A percentile compares a stretch with the other conserved stretches of the same genome.
Evolutionary conservation across 2,329 filamentous ascomycete genomes (phyloP).

Genomic region (Colletotrichum caudatum): DNA sequence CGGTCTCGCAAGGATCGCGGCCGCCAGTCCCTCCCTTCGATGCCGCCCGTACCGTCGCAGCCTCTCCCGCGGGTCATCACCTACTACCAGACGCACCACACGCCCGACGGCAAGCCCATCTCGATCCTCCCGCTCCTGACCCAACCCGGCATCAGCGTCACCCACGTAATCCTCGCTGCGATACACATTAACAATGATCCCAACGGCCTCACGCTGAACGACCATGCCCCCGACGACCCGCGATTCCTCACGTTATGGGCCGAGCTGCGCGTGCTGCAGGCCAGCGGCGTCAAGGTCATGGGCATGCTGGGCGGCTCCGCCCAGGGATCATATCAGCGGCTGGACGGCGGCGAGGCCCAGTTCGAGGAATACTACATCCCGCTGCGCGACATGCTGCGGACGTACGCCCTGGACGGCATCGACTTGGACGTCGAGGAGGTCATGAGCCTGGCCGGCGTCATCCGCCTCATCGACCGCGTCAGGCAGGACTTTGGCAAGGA

Average conservation of each 20-base stretch:
- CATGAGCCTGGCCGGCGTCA: conserved; percentile 75
- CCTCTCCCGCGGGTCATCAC: conserved; percentile 62
- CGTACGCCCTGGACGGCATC: conserved; percentile 73
- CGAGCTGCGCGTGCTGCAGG: conserved; percentile 79
- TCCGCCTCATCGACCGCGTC: conserved; percentile 75
- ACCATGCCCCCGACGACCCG: conserved; percentile 76
- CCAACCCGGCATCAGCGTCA: conserved; percentile 64
- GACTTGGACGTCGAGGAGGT: conserved; percentile 86
- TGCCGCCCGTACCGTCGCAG: conserved; percentile 40
- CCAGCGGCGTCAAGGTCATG: conserved; percentile 80
- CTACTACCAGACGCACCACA: conserved; percentile 69
- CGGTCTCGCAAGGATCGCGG: conserved; percentile 16
- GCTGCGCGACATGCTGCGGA: conserved; percentile 72
- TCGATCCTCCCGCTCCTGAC: conserved; percentile 66
- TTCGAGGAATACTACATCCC: conserved; percentile 83
- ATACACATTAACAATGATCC: conserved; percentile 82
- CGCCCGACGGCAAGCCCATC: conserved; percentile 57
- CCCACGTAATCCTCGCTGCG: conserved; percentile 88
- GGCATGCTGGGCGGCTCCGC: conserved; percentile 91
- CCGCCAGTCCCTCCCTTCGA: background rate
- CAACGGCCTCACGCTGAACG: conserved; percentile 80
- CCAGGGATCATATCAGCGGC: conserved; percentile 73
- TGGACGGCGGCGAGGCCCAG: conserved; percentile 66
- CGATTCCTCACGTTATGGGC: conserved; percentile 81
- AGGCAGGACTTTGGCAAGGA: conserved; percentile 74